These are phyloP conservation scores for Sporothrix schenckii DNA, from an alignment of 2,329 filamentous ascomycete species.

Conservation along the genomic window DNA sequence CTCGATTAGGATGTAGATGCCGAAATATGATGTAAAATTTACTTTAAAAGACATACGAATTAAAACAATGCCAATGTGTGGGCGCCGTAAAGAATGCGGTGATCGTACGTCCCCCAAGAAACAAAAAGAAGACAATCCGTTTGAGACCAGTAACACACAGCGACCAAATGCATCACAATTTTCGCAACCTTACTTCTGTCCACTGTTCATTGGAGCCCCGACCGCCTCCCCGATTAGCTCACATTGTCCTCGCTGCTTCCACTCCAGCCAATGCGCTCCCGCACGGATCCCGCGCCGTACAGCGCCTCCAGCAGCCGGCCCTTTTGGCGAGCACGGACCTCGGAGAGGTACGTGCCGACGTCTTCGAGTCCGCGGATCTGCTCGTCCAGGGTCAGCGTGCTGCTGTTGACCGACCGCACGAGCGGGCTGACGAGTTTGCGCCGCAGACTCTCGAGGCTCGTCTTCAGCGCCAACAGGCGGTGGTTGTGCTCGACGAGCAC, in stretches of 20 bases:
- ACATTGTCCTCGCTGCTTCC: background rate
- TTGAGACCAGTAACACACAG: background rate
- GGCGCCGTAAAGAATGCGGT: background rate
- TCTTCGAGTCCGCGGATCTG: conserved; percentile 83
- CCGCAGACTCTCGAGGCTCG: conserved; percentile 81
- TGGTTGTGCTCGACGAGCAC: conserved; percentile 85
- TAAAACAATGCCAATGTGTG: background rate
- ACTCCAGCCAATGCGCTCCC: conserved; percentile 20
- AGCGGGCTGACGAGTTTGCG: conserved; percentile 83
- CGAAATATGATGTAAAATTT: background rate
- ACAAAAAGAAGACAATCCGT: background rate
- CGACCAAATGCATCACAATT: background rate
- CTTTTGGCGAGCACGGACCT: conserved; percentile 77
- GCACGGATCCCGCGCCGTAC: conserved; percentile 56
- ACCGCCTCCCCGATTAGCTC: background rate
- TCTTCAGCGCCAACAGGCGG: conserved; percentile 79
- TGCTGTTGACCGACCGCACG: conserved; percentile 69
- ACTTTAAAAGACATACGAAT: background rate
- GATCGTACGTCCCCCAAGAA: background rate
- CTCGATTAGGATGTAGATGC: background rate
- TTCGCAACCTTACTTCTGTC: background rate
- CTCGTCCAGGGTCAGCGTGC: conserved; percentile 75
- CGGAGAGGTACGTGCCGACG: conserved; percentile 76
- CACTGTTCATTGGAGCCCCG: background rate
- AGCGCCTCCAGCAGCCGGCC: conserved; percentile 79